A percentile compares a stretch with the other conserved stretches of the same genome.
Evolutionary conservation across 2,329 filamentous ascomycete species (phyloP).

Genomic region (Colletotrichum karsti): DNA sequence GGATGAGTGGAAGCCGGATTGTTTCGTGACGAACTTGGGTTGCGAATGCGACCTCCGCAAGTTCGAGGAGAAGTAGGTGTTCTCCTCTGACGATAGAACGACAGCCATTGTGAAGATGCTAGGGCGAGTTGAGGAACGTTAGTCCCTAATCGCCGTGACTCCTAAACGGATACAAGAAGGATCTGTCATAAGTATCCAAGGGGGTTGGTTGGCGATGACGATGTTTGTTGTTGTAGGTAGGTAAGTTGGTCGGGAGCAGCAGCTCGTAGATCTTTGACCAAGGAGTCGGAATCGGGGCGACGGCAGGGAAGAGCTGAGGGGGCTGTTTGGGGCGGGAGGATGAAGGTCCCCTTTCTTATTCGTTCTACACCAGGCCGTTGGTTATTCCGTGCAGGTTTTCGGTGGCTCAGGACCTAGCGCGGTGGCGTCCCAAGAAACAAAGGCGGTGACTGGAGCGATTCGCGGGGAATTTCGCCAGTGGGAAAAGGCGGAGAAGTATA

Average conservation of each 20-base stretch:
- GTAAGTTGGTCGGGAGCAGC: background rate
- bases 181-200: slow-evolving; percentile 17
- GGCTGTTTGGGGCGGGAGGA: slow-evolving; percentile 21
- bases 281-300: slow-evolving; percentile 20
- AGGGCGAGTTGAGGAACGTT: slow-evolving; percentile 22
- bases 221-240: slow-evolving; percentile 5
- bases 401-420: slow-evolving; percentile 30
- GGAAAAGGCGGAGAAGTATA: slow-evolving; percentile 11
- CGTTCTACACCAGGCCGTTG: slow-evolving; percentile 28
- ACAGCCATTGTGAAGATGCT: slow-evolving; percentile 56
- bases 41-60: slow-evolving; percentile 70
- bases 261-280: slow-evolving; percentile 19
- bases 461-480: slow-evolving; percentile 28
- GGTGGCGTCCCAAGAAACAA: slow-evolving; percentile 32
- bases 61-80: slow-evolving; percentile 61
- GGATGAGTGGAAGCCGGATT: slow-evolving; percentile 52
- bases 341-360: slow-evolving; percentile 29
- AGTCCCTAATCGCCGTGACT: slow-evolving; percentile 22
- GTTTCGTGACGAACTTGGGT: slow-evolving; percentile 59
- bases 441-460: slow-evolving; percentile 32
- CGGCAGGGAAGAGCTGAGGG: slow-evolving; percentile 6
- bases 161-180: slow-evolving; percentile 1
- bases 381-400: slow-evolving; percentile 27
- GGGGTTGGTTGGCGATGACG: background rate
- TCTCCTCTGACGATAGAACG: slow-evolving; percentile 66